These are phyloP conservation scores for Globisporangium canariense DNA, from an alignment of 352 stramenopile species.

Conservation along the genomic window DNA sequence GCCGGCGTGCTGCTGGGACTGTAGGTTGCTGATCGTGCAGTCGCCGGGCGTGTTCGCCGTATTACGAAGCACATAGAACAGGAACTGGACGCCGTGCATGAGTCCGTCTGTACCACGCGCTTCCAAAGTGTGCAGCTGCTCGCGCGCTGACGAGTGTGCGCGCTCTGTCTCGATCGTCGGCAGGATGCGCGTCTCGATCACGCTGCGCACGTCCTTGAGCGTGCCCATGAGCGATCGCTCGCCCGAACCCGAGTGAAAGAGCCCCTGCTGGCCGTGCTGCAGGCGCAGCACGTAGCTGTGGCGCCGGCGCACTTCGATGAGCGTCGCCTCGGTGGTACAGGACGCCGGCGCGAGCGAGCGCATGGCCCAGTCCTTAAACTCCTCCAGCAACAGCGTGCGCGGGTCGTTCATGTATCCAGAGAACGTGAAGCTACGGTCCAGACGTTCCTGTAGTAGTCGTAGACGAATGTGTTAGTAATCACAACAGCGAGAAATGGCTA, in stretches of 20 bases:
- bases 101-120: conserved; percentile 72
- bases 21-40: conserved; percentile 82
- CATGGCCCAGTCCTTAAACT: conserved; percentile 87
- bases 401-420: conserved; percentile 83
- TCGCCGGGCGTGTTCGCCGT: conserved; percentile 79
- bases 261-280: conserved; percentile 76
- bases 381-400: conserved; percentile 74
- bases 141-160: conserved; percentile 74
- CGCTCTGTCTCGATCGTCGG: conserved; percentile 80
- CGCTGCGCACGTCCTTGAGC: conserved; percentile 77
- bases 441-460: conserved; percentile 40
- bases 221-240: conserved; percentile 76
- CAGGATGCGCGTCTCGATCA: conserved; percentile 73
- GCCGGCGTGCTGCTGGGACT: conserved; percentile 72
- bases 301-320: conserved; percentile 69
- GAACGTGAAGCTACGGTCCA: conserved; percentile 72
- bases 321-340: conserved; percentile 74
- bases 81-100: conserved; percentile 85
- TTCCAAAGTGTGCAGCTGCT: conserved; percentile 79
- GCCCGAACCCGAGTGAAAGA: conserved; percentile 74
- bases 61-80: conserved; percentile 85
- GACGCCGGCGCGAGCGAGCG: conserved; percentile 66
- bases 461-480: not conserved
- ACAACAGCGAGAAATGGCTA: not conserved
- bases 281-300: conserved; percentile 75